phyloP scores from a whole-genome alignment of 345 rosid genomes.

The Citrus glauca region DNA sequence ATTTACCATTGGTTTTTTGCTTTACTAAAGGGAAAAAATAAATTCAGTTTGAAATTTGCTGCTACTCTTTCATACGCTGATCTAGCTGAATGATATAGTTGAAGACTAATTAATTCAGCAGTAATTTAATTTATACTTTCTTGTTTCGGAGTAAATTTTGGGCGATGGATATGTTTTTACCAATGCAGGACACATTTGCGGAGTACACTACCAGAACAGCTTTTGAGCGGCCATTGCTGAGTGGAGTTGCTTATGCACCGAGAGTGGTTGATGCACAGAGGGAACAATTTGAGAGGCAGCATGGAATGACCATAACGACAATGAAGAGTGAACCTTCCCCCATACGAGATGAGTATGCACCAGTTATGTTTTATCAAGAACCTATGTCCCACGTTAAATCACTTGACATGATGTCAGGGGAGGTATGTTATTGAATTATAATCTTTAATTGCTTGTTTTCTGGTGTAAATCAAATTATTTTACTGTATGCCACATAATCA shows the following conservation, averaged over 20 bases:
- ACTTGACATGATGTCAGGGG: conserved; percentile 99
- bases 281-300: conserved; percentile 78
- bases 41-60: not conserved
- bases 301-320: conserved; percentile 85
- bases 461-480: not conserved
- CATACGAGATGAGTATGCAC: conserved; percentile 89
- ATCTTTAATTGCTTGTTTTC: not conserved
- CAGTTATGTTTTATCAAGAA: conserved; percentile 90
- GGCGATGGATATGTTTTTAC: conserved; percentile 10
- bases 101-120: not conserved
- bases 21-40: not conserved
- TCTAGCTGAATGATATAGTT: not conserved
- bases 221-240: conserved; percentile 90
- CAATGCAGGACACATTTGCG: conserved; percentile 84
- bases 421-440: conserved; percentile 42
- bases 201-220: conserved; percentile 96
- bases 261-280: conserved; percentile 65
- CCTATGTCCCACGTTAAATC: conserved; percentile 88
- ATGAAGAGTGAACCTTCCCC: conserved; percentile 90
- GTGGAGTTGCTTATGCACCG: conserved; percentile 91
- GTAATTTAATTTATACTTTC: not conserved
- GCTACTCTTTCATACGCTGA: not conserved
- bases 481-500: not conserved
- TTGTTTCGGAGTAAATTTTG: not conserved
- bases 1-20: not conserved